Base-by-base conservation (phyloP, 768 basidiomycete genomes). In the Collybia sp. region DNA sequence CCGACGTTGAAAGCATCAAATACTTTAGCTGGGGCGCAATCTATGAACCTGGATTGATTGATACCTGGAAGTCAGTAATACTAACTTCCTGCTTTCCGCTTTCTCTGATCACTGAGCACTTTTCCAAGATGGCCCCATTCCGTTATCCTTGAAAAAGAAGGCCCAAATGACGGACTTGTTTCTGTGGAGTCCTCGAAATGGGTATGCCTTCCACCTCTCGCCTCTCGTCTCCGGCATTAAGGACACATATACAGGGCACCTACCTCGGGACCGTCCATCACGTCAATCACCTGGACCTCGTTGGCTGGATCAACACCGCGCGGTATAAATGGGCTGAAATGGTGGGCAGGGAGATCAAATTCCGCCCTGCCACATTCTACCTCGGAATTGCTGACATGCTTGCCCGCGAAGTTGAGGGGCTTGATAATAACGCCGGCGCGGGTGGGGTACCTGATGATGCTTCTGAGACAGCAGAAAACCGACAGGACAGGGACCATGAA, bases 21-120 rank as follows among this genome's bases (percentile, higher is more conserved):
- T 99, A 99, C 64, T 95, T 89, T 55, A 93, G 89, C 58, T 99
- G 93, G 90, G 96, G 96, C 10, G 96, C 96, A 2, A 75, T 76
- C 11, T 93, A 93, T 58, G 79, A 86, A 12, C 95, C 96, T 5
- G 88, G 89, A 1, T 65, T 95, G 40, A 82, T 98, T 38, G 94
- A 98, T 64, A 88, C 92, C 0, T 96, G 89, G 82, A 87, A 86
- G 69, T 74, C 19, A 32, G 68, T 63, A 12, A 8, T 16, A 15
- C 15, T 11, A 12, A 64, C 30, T 20, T 12, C 18, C 5, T 5
- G 25, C 16, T 30, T 15, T 35, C 11, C 6, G 25, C 16, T 30
- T 15, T 35, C 11, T 37, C 42, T 16, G 16, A 30, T 54, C 33
- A 46, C 40, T 35, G 18, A 15, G 38, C 18, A 5, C 32, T 65